Base-by-base conservation (phyloP, 148 eudicot genomes). In the Oxyria digyna region DNA sequence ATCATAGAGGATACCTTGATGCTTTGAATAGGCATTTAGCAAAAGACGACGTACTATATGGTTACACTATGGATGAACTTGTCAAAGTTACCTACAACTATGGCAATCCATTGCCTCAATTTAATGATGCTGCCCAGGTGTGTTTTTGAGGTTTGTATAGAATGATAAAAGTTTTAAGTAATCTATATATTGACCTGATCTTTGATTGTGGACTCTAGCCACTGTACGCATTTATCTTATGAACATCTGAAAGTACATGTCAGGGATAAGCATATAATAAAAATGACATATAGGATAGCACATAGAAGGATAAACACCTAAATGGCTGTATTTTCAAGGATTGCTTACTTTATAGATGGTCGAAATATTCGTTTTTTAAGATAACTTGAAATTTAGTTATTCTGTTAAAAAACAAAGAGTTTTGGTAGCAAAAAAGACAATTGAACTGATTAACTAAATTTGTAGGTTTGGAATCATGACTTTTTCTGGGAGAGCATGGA, bases 401-500 rank as follows among this genome's bases (percentile, higher is more conserved):
- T 20, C 3, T 49, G 18, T 20, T 49, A 6, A 20, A 1, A 20
- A 3, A 18, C 17, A 49, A 49, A 11, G 24, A 55, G 32, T 55
- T 55, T 55, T 55, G 32, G 15, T 33, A 24, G 1, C 62, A 55
- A 55, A 55, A 38, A 55, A 24, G 62, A 55, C 62, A 26, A 6
- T 2, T 55, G 32, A 29, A 6, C 69, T 74, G 27, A 42, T 66
- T 55, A 45, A n/a, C 37, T 23, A 31, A n/a, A 67, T 67, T 75
- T 76, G 18, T 75, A 93, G 98, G 96, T 93, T 26, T 93, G 95
- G 96, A 93, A 89, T 80, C 96, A 93, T 67, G 95, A 93, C 70
- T 93, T 93, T 78, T 93, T 93, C 83, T 93, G 96, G 96, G 98
- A 93, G 74, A 85, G 96, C 62, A 93, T 93, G 96, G 91, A 86